These are phyloP conservation scores for Lathyrus oleraceus DNA, from an alignment of 306 rosid species.

Conservation along the genomic window DNA sequence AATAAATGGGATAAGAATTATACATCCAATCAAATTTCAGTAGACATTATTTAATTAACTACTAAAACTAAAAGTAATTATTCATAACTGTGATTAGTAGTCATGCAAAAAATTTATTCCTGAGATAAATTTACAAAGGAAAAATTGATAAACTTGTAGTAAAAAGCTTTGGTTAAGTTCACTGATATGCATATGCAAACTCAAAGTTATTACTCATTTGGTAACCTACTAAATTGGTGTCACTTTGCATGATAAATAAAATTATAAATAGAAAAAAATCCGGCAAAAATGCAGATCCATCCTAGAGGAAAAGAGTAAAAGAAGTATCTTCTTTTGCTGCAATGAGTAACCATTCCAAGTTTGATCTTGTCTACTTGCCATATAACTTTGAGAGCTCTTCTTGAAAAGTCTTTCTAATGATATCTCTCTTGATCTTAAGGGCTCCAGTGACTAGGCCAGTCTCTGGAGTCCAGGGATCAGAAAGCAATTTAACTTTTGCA, in stretches of 20 bases:
- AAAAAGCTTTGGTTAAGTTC: neutral
- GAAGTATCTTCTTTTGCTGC: too few relatives aligned
- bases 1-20: neutral
- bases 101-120: neutral
- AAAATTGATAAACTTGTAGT: neutral
- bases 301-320: too few relatives aligned
- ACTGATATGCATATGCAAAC: slow-evolving; percentile 14
- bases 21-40: slow-evolving; percentile 14
- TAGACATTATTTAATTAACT: neutral
- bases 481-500: slow-evolving; percentile 69
- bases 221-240: slow-evolving; percentile 33
- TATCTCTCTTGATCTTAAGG: slow-evolving; percentile 91
- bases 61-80: neutral
- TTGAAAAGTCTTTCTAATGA: slow-evolving; percentile 63
- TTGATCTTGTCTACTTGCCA: slow-evolving; percentile 34
- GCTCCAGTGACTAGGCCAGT: slow-evolving; percentile 92
- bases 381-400: slow-evolving; percentile 69
- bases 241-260: slow-evolving; percentile 17
- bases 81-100: neutral
- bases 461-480: slow-evolving; percentile 84
- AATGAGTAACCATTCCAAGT: slow-evolving; percentile 28
- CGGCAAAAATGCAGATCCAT: slow-evolving; percentile 25
- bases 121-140: neutral
- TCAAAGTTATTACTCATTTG: slow-evolving; percentile 20
- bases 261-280: slow-evolving; percentile 3